A percentile compares a stretch with the other conserved stretches of the same genome.
These are phyloP conservation scores for Leccinum arenicola DNA, from an alignment of 768 basidiomycete genomes.

Conservation along the genomic window DNA sequence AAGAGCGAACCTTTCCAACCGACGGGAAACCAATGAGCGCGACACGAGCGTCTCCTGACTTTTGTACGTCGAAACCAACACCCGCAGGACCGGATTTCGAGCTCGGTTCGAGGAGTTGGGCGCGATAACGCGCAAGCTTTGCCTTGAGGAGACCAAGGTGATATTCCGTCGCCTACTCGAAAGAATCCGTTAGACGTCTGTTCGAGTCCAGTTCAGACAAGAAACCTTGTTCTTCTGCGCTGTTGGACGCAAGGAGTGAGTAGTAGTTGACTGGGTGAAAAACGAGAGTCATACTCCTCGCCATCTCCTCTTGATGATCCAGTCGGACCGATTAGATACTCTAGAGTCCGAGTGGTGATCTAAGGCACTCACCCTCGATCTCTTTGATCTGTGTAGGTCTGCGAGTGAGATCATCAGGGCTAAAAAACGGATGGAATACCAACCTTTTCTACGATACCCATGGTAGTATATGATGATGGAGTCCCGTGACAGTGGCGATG, in stretches of 20 bases:
- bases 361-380: constrained; percentile 76
- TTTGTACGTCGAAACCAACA: constrained; percentile 86
- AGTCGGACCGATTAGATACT: constrained; percentile 8
- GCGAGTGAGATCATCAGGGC: constrained; percentile 4
- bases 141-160: constrained; percentile 93
- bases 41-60: constrained; percentile 84
- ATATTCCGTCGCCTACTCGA: constrained; percentile 81
- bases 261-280: not conserved
- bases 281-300: constrained; percentile 70
- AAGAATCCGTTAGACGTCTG: constrained; percentile 12
- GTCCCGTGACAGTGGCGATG: not conserved
- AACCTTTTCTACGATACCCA: constrained; percentile 95
- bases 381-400: constrained; percentile 74
- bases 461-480: constrained; percentile 29
- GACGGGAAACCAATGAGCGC: constrained; percentile 96
- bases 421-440: constrained; percentile 6
- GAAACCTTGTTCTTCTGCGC: constrained; percentile 93
- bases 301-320: constrained; percentile 82
- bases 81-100: constrained; percentile 80
- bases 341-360: not conserved
- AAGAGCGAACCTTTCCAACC: constrained; percentile 68
- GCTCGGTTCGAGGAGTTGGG: constrained; percentile 89
- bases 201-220: not conserved
- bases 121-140: constrained; percentile 91
- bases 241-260: constrained; percentile 27